Percentiles rank a stretch among this genome's conserved stretches.
These are phyloP conservation scores for Fusarium papillatum DNA, from an alignment of 2,329 filamentous ascomycete genomes.

Conservation along the genomic window DNA sequence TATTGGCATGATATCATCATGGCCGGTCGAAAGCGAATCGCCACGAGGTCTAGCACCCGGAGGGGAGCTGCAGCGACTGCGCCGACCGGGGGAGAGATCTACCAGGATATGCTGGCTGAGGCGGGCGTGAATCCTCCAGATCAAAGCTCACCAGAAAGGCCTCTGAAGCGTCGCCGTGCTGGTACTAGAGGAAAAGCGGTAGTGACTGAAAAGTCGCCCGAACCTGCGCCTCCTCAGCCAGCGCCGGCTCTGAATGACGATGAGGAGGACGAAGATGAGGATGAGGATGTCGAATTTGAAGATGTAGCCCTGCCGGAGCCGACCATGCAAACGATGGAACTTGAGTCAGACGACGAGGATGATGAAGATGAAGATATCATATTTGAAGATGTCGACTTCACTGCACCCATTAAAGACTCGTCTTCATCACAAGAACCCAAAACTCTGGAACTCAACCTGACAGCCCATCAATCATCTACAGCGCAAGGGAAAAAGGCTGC, in stretches of 20 bases:
- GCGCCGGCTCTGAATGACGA: slow-evolving; percentile 26
- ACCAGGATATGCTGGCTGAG: slow-evolving; percentile 63
- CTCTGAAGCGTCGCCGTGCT: slow-evolving; percentile 54
- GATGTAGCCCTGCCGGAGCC: slow-evolving; percentile 63
- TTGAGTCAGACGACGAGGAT: slow-evolving; percentile 62
- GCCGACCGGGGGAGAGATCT: slow-evolving; percentile 55
- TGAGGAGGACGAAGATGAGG: slow-evolving; percentile 50
- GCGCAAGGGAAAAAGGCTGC: slow-evolving; percentile 45
- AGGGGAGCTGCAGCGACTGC: slow-evolving; percentile 21
- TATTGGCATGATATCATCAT: slow-evolving; percentile 38
- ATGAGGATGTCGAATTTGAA: slow-evolving; percentile 62
- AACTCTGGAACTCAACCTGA: slow-evolving; percentile 66
- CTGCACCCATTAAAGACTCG: slow-evolving; percentile 41
- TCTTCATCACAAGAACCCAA: slow-evolving; percentile 44
- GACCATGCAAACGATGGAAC: slow-evolving; percentile 64
- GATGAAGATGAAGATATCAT: slow-evolving; percentile 57
- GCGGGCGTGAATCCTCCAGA: slow-evolving; percentile 54
- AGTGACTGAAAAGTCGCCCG: neutral
- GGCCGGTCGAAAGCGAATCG: slow-evolving; percentile 48
- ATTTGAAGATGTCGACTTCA: slow-evolving; percentile 65
- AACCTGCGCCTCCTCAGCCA: neutral
- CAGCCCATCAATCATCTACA: slow-evolving; percentile 56
- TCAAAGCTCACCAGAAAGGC: slow-evolving; percentile 51
- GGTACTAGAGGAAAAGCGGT: slow-evolving; percentile 21
- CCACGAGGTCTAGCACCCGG: slow-evolving; percentile 39